Evolutionary conservation across 495 filamentous ascomycete species (phyloP).

Genomic region (Podospora comata): DNA sequence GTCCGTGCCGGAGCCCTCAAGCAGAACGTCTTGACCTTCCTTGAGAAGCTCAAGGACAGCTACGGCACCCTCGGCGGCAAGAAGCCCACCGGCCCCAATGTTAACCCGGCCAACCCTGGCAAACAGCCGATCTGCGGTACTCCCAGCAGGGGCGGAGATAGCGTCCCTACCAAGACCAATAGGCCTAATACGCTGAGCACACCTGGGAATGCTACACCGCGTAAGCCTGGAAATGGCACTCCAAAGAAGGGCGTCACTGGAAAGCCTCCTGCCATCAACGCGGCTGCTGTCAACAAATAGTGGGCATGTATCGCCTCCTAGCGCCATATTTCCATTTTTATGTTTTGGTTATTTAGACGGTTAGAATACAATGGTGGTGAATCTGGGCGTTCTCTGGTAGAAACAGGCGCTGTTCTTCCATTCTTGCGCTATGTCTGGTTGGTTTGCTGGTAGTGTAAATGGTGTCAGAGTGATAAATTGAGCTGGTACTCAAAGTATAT

Average conservation of each 20-base stretch:
- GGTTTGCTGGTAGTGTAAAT: neutral
- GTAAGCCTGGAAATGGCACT: neutral
- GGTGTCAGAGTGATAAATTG: neutral
- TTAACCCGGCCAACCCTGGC: neutral
- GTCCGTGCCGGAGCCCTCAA: constrained; percentile 12
- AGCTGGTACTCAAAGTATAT: neutral
- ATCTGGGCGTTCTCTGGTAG: neutral
- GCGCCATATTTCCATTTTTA: neutral
- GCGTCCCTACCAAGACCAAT: neutral
- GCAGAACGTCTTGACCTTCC: constrained; percentile 9
- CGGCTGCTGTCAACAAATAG: neutral
- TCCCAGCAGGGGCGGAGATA: neutral
- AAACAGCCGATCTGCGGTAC: neutral
- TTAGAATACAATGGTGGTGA: neutral
- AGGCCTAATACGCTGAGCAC: neutral
- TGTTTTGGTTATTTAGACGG: neutral
- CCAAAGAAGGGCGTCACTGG: neutral
- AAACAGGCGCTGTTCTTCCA: neutral
- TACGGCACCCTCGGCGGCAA: neutral
- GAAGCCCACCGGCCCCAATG: neutral
- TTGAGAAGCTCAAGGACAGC: neutral
- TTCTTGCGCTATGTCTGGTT: neutral
- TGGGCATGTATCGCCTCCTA: too few relatives aligned
- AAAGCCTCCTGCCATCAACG: neutral
- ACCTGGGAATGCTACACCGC: neutral